These are phyloP conservation scores for Noccaea bulbosa DNA, from an alignment of 345 rosid species.

Conservation along the genomic window DNA sequence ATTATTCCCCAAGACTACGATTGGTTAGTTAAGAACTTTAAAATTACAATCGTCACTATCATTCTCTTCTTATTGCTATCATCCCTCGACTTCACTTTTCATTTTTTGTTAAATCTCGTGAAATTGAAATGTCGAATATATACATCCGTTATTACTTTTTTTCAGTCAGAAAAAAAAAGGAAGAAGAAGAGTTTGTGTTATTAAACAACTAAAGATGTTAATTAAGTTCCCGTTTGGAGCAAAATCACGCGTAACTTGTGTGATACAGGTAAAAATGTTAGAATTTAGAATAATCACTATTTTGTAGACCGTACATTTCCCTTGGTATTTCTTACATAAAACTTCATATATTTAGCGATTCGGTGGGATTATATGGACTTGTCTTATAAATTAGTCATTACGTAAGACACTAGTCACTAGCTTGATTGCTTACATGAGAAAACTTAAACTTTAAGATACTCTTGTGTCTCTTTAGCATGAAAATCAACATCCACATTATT, in stretches of 20 bases:
- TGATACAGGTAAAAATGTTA: neutral
- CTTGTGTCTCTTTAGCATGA: too few species aligned
- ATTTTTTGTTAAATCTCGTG: neutral
- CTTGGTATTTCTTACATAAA: too few species aligned
- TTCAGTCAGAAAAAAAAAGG: neutral
- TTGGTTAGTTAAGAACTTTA: slow-evolving; percentile 26
- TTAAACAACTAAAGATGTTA: neutral
- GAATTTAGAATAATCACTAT: neutral
- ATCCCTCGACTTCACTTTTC: neutral
- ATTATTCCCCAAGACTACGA: slow-evolving; percentile 28
- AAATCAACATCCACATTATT: too few species aligned
- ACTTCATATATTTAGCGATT: too few species aligned
- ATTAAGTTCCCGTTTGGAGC: neutral
- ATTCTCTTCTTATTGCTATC: neutral
- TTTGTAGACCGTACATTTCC: too few species aligned
- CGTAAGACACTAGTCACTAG: too few species aligned
- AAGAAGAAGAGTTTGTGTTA: neutral
- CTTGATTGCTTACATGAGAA: too few species aligned
- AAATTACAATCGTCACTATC: neutral
- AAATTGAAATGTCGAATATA: neutral
- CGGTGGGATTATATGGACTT: too few species aligned
- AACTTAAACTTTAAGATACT: too few species aligned
- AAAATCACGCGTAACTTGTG: neutral
- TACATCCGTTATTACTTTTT: neutral
- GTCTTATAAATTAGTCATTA: too few species aligned